phyloP scores from a whole-genome alignment of 495 filamentous ascomycete genomes.

The Parathielavia hyrcaniae region DNA sequence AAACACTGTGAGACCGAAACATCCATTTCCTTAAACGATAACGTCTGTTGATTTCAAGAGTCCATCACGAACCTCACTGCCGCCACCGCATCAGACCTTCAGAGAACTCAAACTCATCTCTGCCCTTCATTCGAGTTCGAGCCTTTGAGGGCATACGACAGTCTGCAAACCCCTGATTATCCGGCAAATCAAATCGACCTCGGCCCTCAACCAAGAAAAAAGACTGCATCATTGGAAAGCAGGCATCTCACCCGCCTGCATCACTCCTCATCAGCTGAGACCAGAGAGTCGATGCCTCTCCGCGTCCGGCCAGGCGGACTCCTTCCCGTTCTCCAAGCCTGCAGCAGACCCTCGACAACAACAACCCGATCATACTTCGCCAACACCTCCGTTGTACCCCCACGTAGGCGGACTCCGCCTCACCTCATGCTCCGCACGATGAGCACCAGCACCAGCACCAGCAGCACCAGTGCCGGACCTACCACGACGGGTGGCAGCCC shows the following conservation, averaged over 20 bases:
- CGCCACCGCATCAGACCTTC: too few relatives aligned
- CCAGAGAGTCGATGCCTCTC: slow-evolving; percentile 9
- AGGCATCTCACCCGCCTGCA: slow-evolving; percentile 1
- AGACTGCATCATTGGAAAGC: background rate
- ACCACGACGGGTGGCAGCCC: slow-evolving; percentile 4
- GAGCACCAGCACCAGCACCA: slow-evolving; percentile 4
- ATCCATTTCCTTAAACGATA: too few relatives aligned
- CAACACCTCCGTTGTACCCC: background rate
- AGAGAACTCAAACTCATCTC: too few relatives aligned
- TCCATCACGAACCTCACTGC: background rate
- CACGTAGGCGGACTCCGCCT: background rate
- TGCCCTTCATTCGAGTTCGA: background rate
- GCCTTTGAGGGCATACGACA: background rate
- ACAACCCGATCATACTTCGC: background rate
- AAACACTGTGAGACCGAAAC: background rate
- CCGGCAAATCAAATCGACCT: slow-evolving; percentile 2
- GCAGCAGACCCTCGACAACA: background rate
- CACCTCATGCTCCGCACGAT: background rate
- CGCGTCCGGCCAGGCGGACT: background rate
- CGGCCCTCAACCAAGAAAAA: background rate
- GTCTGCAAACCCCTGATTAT: background rate
- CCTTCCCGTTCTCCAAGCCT: background rate
- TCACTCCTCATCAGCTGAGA: background rate
- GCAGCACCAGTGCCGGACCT: slow-evolving; percentile 2
- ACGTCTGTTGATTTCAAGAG: too few relatives aligned